These are phyloP conservation scores for Penicillium argentinense DNA, from an alignment of 495 filamentous ascomycete species.

Conservation along the genomic window DNA sequence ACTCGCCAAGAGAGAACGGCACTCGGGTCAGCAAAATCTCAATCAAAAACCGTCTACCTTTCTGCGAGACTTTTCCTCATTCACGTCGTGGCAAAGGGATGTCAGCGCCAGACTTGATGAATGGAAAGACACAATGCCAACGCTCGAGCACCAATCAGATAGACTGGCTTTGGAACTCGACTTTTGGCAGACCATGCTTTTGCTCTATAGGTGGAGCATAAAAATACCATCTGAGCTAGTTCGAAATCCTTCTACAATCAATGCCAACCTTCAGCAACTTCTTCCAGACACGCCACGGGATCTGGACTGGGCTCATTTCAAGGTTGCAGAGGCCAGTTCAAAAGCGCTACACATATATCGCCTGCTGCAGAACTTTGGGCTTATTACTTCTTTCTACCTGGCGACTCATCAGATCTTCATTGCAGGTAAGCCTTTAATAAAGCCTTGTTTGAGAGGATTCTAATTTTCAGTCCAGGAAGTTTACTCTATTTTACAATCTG, in stretches of 20 bases:
- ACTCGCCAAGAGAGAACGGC: not conserved
- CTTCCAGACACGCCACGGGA: not conserved
- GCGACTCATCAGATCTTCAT: not conserved
- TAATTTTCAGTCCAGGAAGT: not conserved
- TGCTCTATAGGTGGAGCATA: conserved; percentile 1
- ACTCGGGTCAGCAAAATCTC: not conserved
- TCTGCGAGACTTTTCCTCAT: not conserved
- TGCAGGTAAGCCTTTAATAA: not conserved
- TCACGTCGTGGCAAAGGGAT: not conserved
- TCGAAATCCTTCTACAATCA: not conserved
- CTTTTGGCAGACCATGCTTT: conserved; percentile 5
- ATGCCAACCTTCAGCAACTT: not conserved
- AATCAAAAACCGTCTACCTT: not conserved
- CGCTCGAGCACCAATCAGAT: not conserved
- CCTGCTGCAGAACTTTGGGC: not conserved
- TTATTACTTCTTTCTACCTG: not conserved
- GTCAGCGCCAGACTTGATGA: not conserved
- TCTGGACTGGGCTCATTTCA: not conserved
- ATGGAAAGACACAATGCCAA: not conserved
- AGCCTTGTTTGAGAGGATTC: not conserved
- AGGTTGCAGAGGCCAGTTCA: not conserved
- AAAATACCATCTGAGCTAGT: not conserved
- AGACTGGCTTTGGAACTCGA: conserved; percentile 1
- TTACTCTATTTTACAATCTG: not conserved
- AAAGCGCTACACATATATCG: not conserved